Percentiles rank a stretch among this genome's conserved stretches.
Conservation (phyloP, 1,284 basidiomycete species). For the Trametes pubescens region DNA sequence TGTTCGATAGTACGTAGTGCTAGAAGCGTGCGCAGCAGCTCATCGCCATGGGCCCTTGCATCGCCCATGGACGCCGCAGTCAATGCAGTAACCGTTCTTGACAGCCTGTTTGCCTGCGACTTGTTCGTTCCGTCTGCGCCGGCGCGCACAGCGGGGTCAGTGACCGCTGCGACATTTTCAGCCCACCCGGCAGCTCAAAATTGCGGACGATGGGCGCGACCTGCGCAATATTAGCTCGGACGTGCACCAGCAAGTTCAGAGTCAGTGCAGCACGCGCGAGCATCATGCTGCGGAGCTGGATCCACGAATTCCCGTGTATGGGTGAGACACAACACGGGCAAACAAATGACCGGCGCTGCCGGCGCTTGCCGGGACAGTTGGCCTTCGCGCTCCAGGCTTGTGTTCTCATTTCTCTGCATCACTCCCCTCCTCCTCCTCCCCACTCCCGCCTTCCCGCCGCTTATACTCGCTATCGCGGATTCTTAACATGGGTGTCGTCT, state of each 20-base stretch:
- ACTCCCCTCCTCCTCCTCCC: constrained; percentile 27
- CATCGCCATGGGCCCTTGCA: constrained; percentile 33
- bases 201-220: constrained; percentile 10
- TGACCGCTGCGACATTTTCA: constrained; percentile 6
- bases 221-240: neutral
- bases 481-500: constrained; percentile 58
- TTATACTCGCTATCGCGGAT: constrained; percentile 34
- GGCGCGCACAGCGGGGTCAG: constrained; percentile 14
- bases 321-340: constrained; percentile 27
- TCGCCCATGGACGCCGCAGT: constrained; percentile 36
- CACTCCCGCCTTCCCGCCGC: constrained; percentile 31
- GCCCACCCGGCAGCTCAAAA: neutral
- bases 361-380: constrained; percentile 13
- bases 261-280: neutral
- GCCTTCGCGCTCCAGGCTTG: constrained; percentile 19
- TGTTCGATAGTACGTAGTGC: constrained; percentile 14
- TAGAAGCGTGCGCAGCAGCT: constrained; percentile 31
- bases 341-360: constrained; percentile 30
- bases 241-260: too few relatives aligned
- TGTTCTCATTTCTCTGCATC: constrained; percentile 20
- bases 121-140: constrained; percentile 9
- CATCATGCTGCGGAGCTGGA: neutral
- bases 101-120: constrained; percentile 9
- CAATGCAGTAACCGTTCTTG: constrained; percentile 14
- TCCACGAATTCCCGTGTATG: constrained; percentile 21